A percentile compares a stretch with the other conserved stretches of the same genome.
Evolutionary conservation across 108 stramenopile species (phyloP).

Genomic region (Skeletonema grethae): DNA sequence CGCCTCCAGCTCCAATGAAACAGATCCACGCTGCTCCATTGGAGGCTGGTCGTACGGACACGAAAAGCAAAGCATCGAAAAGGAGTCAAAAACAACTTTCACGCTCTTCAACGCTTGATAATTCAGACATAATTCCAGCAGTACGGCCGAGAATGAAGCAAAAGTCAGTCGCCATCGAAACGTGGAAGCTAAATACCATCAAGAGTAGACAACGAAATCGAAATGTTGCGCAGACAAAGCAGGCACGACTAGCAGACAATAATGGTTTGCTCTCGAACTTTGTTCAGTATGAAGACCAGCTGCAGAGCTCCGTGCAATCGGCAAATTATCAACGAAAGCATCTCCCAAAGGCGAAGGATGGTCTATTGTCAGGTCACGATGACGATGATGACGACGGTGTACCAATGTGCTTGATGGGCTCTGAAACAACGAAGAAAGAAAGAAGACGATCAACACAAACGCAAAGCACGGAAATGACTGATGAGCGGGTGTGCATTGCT

Average conservation of each 20-base stretch:
- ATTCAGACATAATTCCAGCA: not conserved
- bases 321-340: not conserved
- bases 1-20: not conserved
- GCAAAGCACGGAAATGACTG: not conserved
- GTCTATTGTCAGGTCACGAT: not conserved
- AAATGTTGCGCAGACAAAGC: not conserved
- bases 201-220: conserved; percentile 3
- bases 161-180: not conserved
- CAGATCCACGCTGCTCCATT: not conserved
- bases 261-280: conserved; percentile 27
- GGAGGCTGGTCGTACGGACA: not conserved
- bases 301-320: not conserved
- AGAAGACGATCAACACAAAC: not conserved
- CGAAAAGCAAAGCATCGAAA: not conserved
- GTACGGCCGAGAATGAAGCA: not conserved
- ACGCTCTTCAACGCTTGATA: not conserved
- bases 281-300: conserved; percentile 24
- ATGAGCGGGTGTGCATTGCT: too few species aligned
- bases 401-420: conserved; percentile 1
- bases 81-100: not conserved
- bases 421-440: not conserved
- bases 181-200: not conserved
- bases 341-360: not conserved
- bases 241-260: not conserved
- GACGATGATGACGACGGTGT: conserved; percentile 1